phyloP scores from a whole-genome alignment of 306 rosid species.

The Psophocarpus tetragonolobus region DNA sequence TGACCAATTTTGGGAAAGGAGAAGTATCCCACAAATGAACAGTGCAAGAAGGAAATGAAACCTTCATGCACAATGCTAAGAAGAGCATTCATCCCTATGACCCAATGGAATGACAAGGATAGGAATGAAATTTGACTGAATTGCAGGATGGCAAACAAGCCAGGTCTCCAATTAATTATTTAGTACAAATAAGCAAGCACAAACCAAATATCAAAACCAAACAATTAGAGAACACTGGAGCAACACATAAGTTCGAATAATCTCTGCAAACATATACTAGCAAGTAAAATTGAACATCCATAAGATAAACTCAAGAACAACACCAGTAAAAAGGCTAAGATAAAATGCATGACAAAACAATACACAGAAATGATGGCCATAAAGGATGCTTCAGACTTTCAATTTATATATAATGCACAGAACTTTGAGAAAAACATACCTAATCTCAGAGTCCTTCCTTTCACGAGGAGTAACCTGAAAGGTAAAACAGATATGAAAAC shows the following conservation, averaged over 20 bases:
- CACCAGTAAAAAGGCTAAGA: constrained; percentile 9
- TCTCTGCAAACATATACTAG: not conserved
- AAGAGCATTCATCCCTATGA: not conserved
- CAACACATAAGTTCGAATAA: not conserved
- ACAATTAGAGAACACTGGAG: not conserved
- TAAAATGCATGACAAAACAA: not conserved
- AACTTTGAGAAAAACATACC: constrained; percentile 49
- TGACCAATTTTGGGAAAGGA: constrained; percentile 1
- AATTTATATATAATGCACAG: not conserved
- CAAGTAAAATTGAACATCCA: not conserved
- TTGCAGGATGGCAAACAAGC: not conserved
- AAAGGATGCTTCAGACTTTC: not conserved
- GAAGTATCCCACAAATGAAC: not conserved
- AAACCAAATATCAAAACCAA: not conserved
- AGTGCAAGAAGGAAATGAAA: not conserved
- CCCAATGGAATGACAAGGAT: not conserved
- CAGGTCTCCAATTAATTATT: not conserved
- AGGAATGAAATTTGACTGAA: not conserved
- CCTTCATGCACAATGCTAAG: not conserved
- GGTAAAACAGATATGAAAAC: constrained; percentile 25
- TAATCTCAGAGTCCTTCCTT: constrained; percentile 94
- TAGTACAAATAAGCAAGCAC: constrained; percentile 1
- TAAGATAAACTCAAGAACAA: constrained; percentile 1
- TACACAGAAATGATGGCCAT: not conserved
- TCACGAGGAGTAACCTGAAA: constrained; percentile 78